These are phyloP conservation scores for Phytophthora vignae DNA, from an alignment of 352 stramenopile species.

Conservation along the genomic window DNA sequence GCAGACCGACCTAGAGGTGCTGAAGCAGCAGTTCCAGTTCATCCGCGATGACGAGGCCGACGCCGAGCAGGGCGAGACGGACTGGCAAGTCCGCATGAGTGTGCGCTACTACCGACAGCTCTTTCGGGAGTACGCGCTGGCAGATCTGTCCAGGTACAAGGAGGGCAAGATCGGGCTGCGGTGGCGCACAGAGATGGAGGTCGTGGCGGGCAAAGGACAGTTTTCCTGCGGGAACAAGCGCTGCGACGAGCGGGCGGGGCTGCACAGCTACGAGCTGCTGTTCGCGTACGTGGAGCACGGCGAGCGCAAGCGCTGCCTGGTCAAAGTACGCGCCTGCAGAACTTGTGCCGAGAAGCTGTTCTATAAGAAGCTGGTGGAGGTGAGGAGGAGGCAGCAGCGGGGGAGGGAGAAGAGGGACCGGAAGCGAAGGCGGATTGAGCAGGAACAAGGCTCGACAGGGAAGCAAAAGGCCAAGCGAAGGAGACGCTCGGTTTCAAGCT, in stretches of 20 bases:
- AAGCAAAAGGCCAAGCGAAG: constrained; percentile 24
- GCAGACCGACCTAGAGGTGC: constrained; percentile 47
- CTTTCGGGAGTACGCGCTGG: constrained; percentile 86
- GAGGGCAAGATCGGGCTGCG: constrained; percentile 78
- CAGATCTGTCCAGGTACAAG: constrained; percentile 68
- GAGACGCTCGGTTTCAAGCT: constrained; percentile 7
- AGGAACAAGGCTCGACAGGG: not conserved
- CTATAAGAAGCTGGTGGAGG: constrained; percentile 58
- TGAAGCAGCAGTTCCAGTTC: constrained; percentile 76
- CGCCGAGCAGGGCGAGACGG: constrained; percentile 43
- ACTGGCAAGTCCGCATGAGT: constrained; percentile 86
- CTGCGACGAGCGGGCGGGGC: constrained; percentile 50
- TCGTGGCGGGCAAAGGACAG: constrained; percentile 81
- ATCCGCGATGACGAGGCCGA: constrained; percentile 79
- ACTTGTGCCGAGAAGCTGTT: constrained; percentile 77
- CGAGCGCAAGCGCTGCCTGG: constrained; percentile 71
- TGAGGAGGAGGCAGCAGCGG: constrained; percentile 22
- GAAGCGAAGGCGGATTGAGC: constrained; percentile 24
- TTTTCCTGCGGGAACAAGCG: constrained; percentile 80
- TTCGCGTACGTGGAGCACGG: constrained; percentile 81
- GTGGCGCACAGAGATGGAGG: constrained; percentile 83
- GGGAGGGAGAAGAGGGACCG: constrained; percentile 20
- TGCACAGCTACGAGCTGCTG: constrained; percentile 84
- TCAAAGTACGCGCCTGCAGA: constrained; percentile 81
- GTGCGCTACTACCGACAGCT: constrained; percentile 86